Percentiles rank a stretch among this genome's conserved stretches.
These are phyloP conservation scores for Xylariales sp. DNA, from an alignment of 2,329 filamentous ascomycete species.

Conservation along the genomic window DNA sequence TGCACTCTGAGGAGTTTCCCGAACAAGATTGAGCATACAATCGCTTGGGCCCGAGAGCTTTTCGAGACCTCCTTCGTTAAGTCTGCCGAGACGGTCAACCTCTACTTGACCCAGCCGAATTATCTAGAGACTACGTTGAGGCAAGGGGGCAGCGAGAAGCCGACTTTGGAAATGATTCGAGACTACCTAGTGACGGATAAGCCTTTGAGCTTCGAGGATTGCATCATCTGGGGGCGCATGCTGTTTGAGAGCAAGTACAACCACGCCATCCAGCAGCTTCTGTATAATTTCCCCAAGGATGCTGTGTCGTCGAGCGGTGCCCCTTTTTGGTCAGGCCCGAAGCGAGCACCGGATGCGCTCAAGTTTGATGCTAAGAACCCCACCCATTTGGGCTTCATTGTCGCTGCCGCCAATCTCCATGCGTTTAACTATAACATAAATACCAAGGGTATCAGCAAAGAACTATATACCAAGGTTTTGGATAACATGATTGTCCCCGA, in stretches of 20 bases:
- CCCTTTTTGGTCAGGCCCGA: conserved; percentile 97
- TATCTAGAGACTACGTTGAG: conserved; percentile 89
- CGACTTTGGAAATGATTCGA: conserved; percentile 88
- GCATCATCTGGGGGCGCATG: conserved; percentile 92
- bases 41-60: conserved; percentile 95
- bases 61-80: conserved; percentile 96
- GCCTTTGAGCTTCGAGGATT: conserved; percentile 93
- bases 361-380: conserved; percentile 88
- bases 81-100: conserved; percentile 91
- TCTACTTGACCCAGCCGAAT: conserved; percentile 91
- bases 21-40: conserved; percentile 98
- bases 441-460: conserved; percentile 76
- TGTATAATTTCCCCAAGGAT: conserved; percentile 98
- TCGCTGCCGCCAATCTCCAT: conserved; percentile 90
- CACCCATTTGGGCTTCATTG: conserved; percentile 88
- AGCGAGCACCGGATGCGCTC: conserved; percentile 91
- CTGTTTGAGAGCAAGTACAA: conserved; percentile 98
- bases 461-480: conserved; percentile 81
- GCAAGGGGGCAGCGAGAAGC: conserved; percentile 94
- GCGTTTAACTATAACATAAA: conserved; percentile 99
- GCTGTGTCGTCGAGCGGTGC: conserved; percentile 87
- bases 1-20: conserved; percentile 97
- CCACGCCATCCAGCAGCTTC: conserved; percentile 93
- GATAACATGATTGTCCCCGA: conserved; percentile 96
- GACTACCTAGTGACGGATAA: conserved; percentile 94